These are phyloP conservation scores for Ilyonectria robusta DNA, from an alignment of 2,329 filamentous ascomycete species.

Conservation along the genomic window DNA sequence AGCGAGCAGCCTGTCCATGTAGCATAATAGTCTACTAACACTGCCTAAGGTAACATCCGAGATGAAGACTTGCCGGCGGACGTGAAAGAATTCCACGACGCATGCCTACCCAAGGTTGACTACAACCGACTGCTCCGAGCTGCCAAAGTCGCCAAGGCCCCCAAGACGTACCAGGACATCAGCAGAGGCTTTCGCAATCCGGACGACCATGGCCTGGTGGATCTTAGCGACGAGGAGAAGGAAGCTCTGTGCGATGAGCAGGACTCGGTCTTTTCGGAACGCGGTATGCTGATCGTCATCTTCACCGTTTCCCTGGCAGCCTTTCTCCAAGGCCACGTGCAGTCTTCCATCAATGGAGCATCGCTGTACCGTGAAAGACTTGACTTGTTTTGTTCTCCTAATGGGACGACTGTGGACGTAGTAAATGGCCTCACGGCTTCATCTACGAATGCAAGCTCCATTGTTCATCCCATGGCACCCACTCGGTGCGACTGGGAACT, in stretches of 20 bases:
- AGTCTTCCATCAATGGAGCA: constrained; percentile 58
- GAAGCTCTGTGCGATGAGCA: constrained; percentile 19
- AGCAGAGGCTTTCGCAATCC: not conserved
- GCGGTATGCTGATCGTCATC: constrained; percentile 39
- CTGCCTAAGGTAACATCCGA: constrained; percentile 5
- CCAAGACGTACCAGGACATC: constrained; percentile 17
- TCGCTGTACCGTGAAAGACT: constrained; percentile 47
- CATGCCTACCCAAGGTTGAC: constrained; percentile 12
- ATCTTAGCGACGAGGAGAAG: constrained; percentile 13
- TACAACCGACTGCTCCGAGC: constrained; percentile 5
- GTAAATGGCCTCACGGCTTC: too few species aligned
- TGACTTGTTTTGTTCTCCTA: not conserved
- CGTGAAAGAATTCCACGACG: constrained; percentile 11
- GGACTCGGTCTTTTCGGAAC: constrained; percentile 15
- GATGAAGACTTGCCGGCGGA: constrained; percentile 16
- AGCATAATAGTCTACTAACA: not conserved
- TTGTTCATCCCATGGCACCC: too few species aligned
- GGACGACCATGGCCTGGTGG: not conserved
- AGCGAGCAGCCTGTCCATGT: not conserved
- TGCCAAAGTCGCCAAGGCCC: constrained; percentile 13
- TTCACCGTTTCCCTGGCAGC: constrained; percentile 58
- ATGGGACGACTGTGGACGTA: not conserved
- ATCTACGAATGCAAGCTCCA: constrained; percentile 47
- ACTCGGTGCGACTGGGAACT: constrained; percentile 52
- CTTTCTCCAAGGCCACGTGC: constrained; percentile 60